Conservation (phyloP, 1,284 basidiomycete species). For the Fomitopsis pinicola region DNA sequence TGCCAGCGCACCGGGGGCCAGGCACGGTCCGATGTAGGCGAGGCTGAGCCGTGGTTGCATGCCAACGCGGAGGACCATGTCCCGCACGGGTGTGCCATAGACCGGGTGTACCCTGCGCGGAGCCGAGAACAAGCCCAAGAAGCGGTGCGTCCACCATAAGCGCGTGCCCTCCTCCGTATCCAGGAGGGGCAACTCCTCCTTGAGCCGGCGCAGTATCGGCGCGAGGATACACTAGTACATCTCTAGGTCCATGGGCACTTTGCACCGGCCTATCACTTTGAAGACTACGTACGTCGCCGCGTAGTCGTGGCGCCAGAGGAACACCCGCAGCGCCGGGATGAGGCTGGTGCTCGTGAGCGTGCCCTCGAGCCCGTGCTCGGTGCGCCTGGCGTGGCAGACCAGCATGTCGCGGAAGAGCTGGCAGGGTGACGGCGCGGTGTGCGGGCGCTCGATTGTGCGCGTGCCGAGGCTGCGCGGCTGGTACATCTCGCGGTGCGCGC, state of each 20-base stretch:
- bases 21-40: slow-evolving; percentile 4
- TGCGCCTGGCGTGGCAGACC: slow-evolving; percentile 23
- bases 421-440: slow-evolving; percentile 30
- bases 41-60: slow-evolving; percentile 10
- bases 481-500: slow-evolving; percentile 26
- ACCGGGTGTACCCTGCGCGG: background rate
- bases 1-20: background rate
- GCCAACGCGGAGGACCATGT: slow-evolving; percentile 13
- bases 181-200: slow-evolving; percentile 9
- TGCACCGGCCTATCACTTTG: slow-evolving; percentile 27
- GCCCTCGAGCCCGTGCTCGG: slow-evolving; percentile 8
- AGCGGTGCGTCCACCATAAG: slow-evolving; percentile 24
- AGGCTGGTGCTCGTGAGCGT: slow-evolving; percentile 32
- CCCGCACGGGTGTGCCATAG: slow-evolving; percentile 10
- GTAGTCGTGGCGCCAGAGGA: slow-evolving; percentile 42
- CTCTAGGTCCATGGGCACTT: slow-evolving; percentile 28
- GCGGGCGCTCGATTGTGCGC: slow-evolving; percentile 16
- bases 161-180: background rate
- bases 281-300: slow-evolving; percentile 39
- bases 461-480: slow-evolving; percentile 21
- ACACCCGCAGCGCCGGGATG: slow-evolving; percentile 38
- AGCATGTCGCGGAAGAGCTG: slow-evolving; percentile 47
- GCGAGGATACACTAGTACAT: slow-evolving; percentile 38
- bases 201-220: slow-evolving; percentile 19
- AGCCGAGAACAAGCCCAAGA: slow-evolving; percentile 20